phyloP scores from a whole-genome alignment of 768 basidiomycete species.

The Cytidiella melzeri region DNA sequence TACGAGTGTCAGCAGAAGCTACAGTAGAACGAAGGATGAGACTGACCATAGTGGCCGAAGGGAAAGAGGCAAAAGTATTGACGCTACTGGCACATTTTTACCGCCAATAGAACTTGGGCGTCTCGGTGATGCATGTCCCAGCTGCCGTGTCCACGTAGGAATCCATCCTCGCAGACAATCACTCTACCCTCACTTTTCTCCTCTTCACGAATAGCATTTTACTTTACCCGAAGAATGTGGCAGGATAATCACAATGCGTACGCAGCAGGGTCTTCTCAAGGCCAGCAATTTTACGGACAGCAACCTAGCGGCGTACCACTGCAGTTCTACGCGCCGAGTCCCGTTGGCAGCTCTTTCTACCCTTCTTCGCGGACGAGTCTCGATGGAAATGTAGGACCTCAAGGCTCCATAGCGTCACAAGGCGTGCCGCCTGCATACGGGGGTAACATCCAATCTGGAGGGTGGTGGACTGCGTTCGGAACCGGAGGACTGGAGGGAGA shows the following conservation, averaged over 20 bases:
- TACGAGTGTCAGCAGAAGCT: background rate
- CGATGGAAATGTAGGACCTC: conserved; percentile 59
- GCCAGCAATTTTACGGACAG: conserved; percentile 42
- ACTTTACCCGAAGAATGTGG: conserved; percentile 51
- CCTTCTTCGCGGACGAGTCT: conserved; percentile 69
- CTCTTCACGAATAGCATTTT: conserved; percentile 3
- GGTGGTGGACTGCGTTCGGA: conserved; percentile 96
- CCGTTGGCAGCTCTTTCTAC: conserved; percentile 56
- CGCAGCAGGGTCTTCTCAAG: conserved; percentile 53
- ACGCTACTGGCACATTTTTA: conserved; percentile 10
- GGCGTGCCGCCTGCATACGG: conserved; percentile 47
- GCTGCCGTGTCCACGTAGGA: too few species aligned
- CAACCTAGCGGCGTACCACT: conserved; percentile 47
- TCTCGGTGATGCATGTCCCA: too few species aligned
- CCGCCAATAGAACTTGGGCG: conserved; percentile 5
- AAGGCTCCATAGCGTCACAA: conserved; percentile 45
- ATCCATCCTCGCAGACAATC: conserved; percentile 11
- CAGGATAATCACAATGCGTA: conserved; percentile 62
- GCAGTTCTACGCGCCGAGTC: conserved; percentile 70
- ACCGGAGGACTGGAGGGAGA: conserved; percentile 95
- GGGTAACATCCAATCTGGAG: conserved; percentile 71
- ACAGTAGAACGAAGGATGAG: background rate
- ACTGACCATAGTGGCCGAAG: conserved; percentile 23
- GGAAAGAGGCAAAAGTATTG: conserved; percentile 7
- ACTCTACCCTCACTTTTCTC: conserved; percentile 6